Base-by-base conservation (phyloP, 2,329 filamentous ascomycete genomes). In the Xylariaceae sp. region DNA sequence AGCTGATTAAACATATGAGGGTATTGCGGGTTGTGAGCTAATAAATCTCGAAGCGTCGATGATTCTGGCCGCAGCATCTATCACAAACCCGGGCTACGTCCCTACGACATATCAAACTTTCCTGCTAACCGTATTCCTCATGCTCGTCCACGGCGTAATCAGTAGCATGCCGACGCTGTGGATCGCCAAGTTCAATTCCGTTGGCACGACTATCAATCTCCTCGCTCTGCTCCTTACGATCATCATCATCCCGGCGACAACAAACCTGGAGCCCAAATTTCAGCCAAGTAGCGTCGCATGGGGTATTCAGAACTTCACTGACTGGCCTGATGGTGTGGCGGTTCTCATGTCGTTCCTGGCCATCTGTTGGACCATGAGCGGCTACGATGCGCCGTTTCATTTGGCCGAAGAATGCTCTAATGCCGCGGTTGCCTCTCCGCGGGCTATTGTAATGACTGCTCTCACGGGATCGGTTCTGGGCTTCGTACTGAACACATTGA, bases 351-450 rank as follows among this genome's bases (percentile, higher is more conserved):
- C 77, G 18, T 90, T 89, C 63, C 47, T 67, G 19, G 55, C 62
- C 5, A 66, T 66, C 43, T 66, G 65, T 33, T 67, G 63, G 63
- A 67, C 64, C 5, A 66, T 66, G 63, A 64, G 60, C 38, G 64
- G 64, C 2, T 66, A 66, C 44, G 63, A 65, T 22, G 60, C 61
- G 11, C 60, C 58, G 22, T 89, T 89, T 65, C 86, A 89, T 67
- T 68, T 89, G n/a, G 78, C 82, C 3, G 86, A 90, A 62, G 86
- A 90, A 66, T 89, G 86, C 66, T 83, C 81, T 52, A 89, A 89
- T 58, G 86, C 86, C 27, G 82, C 80, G 57, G 69, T 89, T 41
- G 85, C 86, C 30, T 80, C 83, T 10, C 86, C 86, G 0, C 79
- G 86, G 11, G 86, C 86, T 7, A 90, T 89, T 45, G 80, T 88